Base-by-base conservation (phyloP, 2,329 filamentous ascomycete genomes). In the Bipolaris oryzae region DNA sequence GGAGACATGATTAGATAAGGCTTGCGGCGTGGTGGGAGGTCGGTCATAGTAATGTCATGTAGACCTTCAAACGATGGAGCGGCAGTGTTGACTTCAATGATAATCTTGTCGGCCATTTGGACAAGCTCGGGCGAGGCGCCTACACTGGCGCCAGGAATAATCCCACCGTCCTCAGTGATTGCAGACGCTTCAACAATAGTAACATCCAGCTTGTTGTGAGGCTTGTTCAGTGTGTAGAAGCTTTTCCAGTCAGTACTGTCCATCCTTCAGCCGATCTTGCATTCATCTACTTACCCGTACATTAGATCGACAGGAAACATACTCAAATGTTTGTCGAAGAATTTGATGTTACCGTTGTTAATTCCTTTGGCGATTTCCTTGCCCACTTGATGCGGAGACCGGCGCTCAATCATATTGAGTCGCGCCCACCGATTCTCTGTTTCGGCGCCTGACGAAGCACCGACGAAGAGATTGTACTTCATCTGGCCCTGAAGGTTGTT, bases 391-490 rank as follows among this genome's bases (percentile, higher is more conserved):
- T 96, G 92, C 53, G 92, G 92, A 66, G 86, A 85, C 54, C 92
- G 85, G 55, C 91, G 84, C 79, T 94, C 89, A 69, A 96, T 96
- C 92, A 96, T 96, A 78, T 96, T 89, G 62, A 94, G 81, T 4
- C 81, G 78, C n/a, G 92, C 92, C 92, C 92, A 96, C 76, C 92
- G 84, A 77, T 95, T 95, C 81, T 96, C 92, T 0, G 92, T 96
- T 79, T 95, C 92, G 16, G 91, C 89, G 35, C 92, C 92, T 15
- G 90, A 92, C 5, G 90, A 94, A n/a, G 92, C 92, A 50, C 92
- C 92, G 9, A 96, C 92, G 66, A 96, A 96, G 16, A 96, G 84
- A 55, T 87, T 89, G 82, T 96, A 96, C 71, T 90, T 90, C 66
- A 96, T 81, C 82, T 96, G 81, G 54, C 92, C 91, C 77, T 96